A percentile compares a stretch with the other conserved stretches of the same genome.
Evolutionary conservation across 1,284 basidiomycete species (phyloP).

Genomic region (Pascua guehoae): DNA sequence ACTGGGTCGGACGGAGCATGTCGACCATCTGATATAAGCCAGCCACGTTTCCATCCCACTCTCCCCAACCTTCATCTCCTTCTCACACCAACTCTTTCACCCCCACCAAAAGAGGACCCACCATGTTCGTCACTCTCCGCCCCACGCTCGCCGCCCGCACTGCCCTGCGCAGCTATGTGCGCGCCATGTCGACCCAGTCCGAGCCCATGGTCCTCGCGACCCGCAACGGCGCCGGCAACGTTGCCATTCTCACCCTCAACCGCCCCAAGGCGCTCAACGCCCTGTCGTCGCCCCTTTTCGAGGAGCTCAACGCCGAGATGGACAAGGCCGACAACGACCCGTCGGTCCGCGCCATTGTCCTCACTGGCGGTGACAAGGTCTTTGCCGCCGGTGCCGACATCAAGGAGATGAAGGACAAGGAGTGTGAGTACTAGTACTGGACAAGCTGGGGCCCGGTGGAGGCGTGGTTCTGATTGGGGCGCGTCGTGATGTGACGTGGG

Average conservation of each 20-base stretch:
- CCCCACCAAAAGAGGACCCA: slow-evolving; percentile 4
- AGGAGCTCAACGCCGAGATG: slow-evolving; percentile 72
- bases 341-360: slow-evolving; percentile 74
- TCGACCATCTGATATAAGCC: too few relatives aligned
- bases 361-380: slow-evolving; percentile 89
- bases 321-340: slow-evolving; percentile 69
- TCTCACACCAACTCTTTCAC: slow-evolving; percentile 3
- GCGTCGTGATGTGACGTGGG: not conserved
- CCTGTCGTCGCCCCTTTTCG: slow-evolving; percentile 72
- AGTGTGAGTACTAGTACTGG: slow-evolving; percentile 62
- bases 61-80: not conserved
- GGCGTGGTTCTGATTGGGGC: not conserved
- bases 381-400: slow-evolving; percentile 73
- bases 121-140: slow-evolving; percentile 19
- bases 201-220: slow-evolving; percentile 44
- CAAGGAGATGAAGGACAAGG: slow-evolving; percentile 66
- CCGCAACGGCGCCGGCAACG: slow-evolving; percentile 52
- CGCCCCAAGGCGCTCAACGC: slow-evolving; percentile 95
- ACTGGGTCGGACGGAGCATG: too few relatives aligned
- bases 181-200: slow-evolving; percentile 37
- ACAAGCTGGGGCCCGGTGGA: not conserved
- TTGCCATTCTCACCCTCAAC: slow-evolving; percentile 88
- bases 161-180: slow-evolving; percentile 14
- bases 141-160: slow-evolving; percentile 19
- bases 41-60: not conserved